These are phyloP conservation scores for Solanum phureja DNA, from an alignment of 257 asterid genomes.

Conservation along the genomic window DNA sequence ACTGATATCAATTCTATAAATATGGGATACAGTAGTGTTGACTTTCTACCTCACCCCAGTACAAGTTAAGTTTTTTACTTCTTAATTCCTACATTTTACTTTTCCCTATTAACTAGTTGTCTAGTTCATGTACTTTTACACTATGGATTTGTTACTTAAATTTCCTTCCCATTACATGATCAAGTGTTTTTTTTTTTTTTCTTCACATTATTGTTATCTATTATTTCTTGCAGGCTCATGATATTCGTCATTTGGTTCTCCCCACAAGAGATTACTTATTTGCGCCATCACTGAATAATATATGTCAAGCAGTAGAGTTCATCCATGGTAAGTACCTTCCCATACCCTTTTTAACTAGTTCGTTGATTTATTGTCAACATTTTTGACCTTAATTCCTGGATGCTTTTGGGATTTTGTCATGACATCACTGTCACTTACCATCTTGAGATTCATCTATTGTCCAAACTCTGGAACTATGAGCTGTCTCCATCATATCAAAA, in stretches of 20 bases:
- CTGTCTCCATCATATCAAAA: background rate
- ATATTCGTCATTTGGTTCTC: constrained; percentile 29
- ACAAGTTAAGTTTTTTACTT: background rate
- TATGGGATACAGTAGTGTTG: background rate
- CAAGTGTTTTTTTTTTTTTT: background rate
- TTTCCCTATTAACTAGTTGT: background rate
- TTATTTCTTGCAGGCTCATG: constrained; percentile 22
- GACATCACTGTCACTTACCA: background rate
- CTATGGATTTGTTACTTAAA: background rate
- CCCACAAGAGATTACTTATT: constrained; percentile 40
- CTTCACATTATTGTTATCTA: background rate
- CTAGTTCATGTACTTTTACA: background rate
- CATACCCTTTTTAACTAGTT: background rate
- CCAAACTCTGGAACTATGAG: background rate
- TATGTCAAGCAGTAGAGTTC: constrained; percentile 33
- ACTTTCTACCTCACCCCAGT: background rate
- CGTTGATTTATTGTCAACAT: background rate
- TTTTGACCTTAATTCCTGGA: background rate
- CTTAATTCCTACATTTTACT: background rate
- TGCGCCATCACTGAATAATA: constrained; percentile 28
- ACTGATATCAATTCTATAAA: background rate
- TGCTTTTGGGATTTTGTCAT: background rate
- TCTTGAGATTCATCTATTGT: background rate
- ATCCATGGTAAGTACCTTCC: constrained; percentile 20
- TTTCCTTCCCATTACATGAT: background rate